Conservation (phyloP, 2,329 filamentous ascomycete genomes). For the Keithomyces neogunnii region DNA sequence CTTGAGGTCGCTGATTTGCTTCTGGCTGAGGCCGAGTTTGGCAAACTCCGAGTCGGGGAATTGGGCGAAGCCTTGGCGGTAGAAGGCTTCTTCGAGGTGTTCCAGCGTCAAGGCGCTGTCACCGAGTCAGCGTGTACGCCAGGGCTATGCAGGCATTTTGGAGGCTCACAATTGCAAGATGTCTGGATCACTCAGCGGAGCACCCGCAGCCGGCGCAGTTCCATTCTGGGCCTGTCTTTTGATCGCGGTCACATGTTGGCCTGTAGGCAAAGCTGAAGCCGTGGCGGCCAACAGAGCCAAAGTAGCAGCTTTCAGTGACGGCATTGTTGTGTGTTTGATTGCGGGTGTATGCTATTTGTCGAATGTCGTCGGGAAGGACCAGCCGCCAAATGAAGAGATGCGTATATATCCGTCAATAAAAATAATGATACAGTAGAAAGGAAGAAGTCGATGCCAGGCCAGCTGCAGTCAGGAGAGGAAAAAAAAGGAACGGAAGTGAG, state of each 20-base stretch:
- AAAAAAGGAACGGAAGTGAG: neutral
- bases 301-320: slow-evolving; percentile 30
- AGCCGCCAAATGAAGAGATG: neutral
- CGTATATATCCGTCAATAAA: neutral
- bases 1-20: slow-evolving; percentile 41
- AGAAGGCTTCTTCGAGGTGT: slow-evolving; percentile 66
- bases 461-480: neutral
- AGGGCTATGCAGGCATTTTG: neutral
- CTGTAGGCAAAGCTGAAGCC: slow-evolving; percentile 37
- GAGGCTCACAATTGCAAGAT: slow-evolving; percentile 49
- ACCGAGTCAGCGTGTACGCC: neutral
- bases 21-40: slow-evolving; percentile 30
- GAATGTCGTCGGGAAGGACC: neutral
- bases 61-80: slow-evolving; percentile 60
- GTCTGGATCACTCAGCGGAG: neutral
- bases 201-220: neutral
- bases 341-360: too few species aligned
- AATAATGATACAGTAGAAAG: neutral
- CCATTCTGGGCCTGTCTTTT: neutral
- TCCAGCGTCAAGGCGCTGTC: slow-evolving; percentile 57
- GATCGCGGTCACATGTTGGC: neutral
- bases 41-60: slow-evolving; percentile 58
- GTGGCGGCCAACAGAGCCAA: slow-evolving; percentile 37
- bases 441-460: neutral
- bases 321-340: slow-evolving; percentile 20